These are phyloP conservation scores for Metarhizium humberi DNA, from an alignment of 2,329 filamentous ascomycete species.

Conservation along the genomic window DNA sequence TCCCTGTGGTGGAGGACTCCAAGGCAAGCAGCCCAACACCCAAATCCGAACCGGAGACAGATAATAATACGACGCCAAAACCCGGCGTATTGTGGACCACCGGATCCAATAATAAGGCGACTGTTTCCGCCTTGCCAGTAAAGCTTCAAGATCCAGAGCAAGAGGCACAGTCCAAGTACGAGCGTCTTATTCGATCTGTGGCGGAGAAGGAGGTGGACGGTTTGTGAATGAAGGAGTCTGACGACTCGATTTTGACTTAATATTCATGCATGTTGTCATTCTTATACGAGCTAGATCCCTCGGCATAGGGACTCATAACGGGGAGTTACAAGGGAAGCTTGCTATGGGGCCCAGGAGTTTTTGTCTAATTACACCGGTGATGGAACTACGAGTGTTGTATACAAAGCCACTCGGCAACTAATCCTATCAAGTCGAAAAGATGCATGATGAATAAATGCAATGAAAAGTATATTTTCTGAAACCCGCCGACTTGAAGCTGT, in stretches of 20 bases:
- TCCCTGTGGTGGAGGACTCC: constrained; percentile 16
- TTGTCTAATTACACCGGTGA: no score
- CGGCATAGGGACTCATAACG: neutral
- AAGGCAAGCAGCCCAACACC: constrained; percentile 21
- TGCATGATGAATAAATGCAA: neutral
- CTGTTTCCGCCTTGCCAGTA: constrained; percentile 8
- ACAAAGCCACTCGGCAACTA: no score
- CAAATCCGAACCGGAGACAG: constrained; percentile 17
- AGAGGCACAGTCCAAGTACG: constrained; percentile 24
- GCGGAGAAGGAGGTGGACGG: constrained; percentile 22
- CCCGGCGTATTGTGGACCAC: constrained; percentile 28
- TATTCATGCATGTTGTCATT: neutral
- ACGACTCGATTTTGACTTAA: neutral
- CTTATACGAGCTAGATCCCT: neutral
- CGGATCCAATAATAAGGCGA: constrained; percentile 6
- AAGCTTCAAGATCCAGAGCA: constrained; percentile 25
- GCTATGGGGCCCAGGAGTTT: no score
- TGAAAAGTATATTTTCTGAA: neutral
- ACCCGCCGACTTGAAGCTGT: neutral
- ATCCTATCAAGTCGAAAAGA: neutral
- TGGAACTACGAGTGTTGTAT: no score
- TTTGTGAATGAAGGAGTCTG: constrained; percentile 6
- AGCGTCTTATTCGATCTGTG: constrained; percentile 27
- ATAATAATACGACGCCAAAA: constrained; percentile 14
- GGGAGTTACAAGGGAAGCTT: neutral